A percentile compares a stretch with the other conserved stretches of the same genome.
phyloP scores from a whole-genome alignment of 73 alveolate genomes.

The Paraurostyla sp. region DNA sequence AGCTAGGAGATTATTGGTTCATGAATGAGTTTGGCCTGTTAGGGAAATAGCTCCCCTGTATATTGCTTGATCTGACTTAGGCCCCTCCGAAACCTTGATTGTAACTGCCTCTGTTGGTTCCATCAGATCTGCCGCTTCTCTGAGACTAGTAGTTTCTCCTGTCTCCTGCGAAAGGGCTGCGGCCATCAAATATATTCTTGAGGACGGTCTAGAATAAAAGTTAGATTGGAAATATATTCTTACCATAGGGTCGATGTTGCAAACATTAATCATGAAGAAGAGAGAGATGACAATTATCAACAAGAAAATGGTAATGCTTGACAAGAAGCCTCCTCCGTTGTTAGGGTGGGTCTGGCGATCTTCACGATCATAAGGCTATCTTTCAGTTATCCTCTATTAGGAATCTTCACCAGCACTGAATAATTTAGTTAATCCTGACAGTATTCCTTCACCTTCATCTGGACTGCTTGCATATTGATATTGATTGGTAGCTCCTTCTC shows the following conservation, averaged over 20 bases:
- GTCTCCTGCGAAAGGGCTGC: background rate
- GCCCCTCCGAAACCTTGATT: background rate
- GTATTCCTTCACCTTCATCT: conserved; percentile 17
- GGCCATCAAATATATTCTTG: too few species aligned
- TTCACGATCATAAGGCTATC: background rate
- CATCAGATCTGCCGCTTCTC: background rate
- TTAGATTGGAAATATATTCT: background rate
- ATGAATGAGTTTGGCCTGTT: background rate
- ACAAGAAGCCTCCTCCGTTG: background rate
- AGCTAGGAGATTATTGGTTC: background rate
- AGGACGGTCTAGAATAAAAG: background rate
- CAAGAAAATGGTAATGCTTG: background rate
- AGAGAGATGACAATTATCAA: background rate
- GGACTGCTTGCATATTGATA: background rate
- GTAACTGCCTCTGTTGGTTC: background rate
- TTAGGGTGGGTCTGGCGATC: background rate
- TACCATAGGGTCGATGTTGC: background rate
- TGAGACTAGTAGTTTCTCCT: too few species aligned
- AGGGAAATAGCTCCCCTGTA: background rate
- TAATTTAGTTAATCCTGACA: background rate
- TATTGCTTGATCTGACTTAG: background rate
- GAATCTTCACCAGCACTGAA: background rate
- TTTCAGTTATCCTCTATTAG: background rate
- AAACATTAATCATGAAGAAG: background rate
- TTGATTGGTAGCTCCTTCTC: background rate